Conservation (phyloP, 2,329 filamentous ascomycete genomes). For the Aspergillus sp. region DNA sequence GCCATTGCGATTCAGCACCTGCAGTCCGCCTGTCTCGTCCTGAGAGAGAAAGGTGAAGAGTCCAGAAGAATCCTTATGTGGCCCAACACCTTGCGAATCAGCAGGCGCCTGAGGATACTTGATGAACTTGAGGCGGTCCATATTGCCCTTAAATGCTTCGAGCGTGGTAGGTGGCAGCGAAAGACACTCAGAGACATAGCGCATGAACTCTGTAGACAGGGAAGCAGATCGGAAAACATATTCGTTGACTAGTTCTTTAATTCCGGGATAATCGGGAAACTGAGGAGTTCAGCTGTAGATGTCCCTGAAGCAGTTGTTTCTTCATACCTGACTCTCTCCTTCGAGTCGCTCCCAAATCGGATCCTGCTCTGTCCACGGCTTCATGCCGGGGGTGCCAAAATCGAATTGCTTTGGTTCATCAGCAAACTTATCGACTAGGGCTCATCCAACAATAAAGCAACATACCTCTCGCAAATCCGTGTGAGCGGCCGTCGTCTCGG, state of each 20-base stretch:
- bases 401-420: constrained; percentile 37
- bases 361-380: constrained; percentile 33
- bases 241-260: constrained; percentile 32
- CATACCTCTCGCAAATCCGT: constrained; percentile 26
- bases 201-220: constrained; percentile 46
- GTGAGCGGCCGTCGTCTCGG: constrained; percentile 25
- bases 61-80: constrained; percentile 50
- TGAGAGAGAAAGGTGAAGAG: constrained; percentile 36
- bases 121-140: constrained; percentile 49
- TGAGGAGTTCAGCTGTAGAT: constrained; percentile 1
- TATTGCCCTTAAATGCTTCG: constrained; percentile 39
- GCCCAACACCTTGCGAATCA: constrained; percentile 47
- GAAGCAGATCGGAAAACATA: constrained; percentile 44
- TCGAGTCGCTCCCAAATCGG: constrained; percentile 33
- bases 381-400: constrained; percentile 26
- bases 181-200: constrained; percentile 49
- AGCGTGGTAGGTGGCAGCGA: constrained; percentile 43
- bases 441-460: background rate
- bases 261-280: constrained; percentile 20
- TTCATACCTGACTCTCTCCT: constrained; percentile 20
- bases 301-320: background rate
- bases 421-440: background rate
- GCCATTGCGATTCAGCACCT: constrained; percentile 40
- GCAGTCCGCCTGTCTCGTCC: constrained; percentile 37
- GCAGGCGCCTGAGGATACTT: constrained; percentile 42